Base-by-base conservation (phyloP, 805 yeast species). In the Dipodascopsis tothii region DNA sequence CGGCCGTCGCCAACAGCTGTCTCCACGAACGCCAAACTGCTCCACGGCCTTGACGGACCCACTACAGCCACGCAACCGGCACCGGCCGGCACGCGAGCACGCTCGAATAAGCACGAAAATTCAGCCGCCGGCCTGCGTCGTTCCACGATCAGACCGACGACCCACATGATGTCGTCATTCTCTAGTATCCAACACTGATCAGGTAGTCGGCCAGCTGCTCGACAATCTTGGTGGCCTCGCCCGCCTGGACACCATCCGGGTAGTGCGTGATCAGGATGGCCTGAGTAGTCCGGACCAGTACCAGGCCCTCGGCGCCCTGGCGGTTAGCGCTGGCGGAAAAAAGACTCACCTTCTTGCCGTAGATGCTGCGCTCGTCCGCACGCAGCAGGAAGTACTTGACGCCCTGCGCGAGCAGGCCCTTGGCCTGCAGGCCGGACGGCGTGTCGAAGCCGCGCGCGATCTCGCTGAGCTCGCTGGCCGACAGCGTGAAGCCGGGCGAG, bases 191-290 rank as follows among this genome's bases (percentile, higher is more conserved):
- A 43, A 83, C 90, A 59, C 86, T 72, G 62, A 90, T 86, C 68
- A 92, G 75, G 62, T 92, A 88, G 64, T 92, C 97, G 37, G 95
- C 97, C 70, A 92, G 74, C 61, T 86, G 90, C 66, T 92, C 98
- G 45, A 90, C 95, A 52, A 88, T 84, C 59, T 82, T 78, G 47
- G 96, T 84, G 41, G 97, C 97, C 62, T 85, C 95, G 56, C 95
- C 96, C 25, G 97, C 85, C 64, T 81, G 90, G 37, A 84, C 82
- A 44, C 88, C 88, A 9, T 84, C 77, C 14, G 94, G 92, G 63
- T 92, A 92, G 66, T 92, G 97, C n/a, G 92, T 96, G 57, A 92
- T 69, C 60, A 92, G 68, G 45, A 92, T 78, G 23, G 96, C 87
- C 68, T 90, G 97, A 61, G 79, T 84, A 44, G 97, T 87, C 73